Conservation (phyloP, 2,329 filamentous ascomycete genomes). For the Ascochyta clinopodiicola region DNA sequence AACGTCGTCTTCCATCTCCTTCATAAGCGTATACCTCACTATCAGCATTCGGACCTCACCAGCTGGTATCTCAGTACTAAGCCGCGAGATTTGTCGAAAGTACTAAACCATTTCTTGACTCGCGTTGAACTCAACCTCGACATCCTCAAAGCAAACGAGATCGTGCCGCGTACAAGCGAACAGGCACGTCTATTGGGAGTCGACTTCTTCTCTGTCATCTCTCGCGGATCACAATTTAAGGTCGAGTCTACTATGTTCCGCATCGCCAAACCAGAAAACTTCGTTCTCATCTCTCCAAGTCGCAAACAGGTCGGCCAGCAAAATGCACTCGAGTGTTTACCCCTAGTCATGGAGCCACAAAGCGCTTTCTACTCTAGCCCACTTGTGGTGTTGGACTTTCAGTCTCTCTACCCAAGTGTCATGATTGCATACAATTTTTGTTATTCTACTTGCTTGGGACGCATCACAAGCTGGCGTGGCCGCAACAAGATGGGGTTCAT, state of each 20-base stretch:
- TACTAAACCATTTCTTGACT: constrained; percentile 78
- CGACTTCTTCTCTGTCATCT: constrained; percentile 97
- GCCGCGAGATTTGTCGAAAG: constrained; percentile 72
- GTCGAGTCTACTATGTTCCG: constrained; percentile 99
- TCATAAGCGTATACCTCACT: constrained; percentile 87
- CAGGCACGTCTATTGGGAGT: constrained; percentile 91
- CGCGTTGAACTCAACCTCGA: constrained; percentile 85
- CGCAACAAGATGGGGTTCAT: constrained; percentile 93
- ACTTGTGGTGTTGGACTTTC: constrained; percentile 90
- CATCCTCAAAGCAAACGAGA: constrained; percentile 87
- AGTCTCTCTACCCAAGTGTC: constrained; percentile 93
- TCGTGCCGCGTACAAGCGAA: constrained; percentile 88
- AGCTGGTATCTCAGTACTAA: constrained; percentile 78
- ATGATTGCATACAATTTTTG: constrained; percentile 99
- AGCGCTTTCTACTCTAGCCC: constrained; percentile 93
- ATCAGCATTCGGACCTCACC: constrained; percentile 79
- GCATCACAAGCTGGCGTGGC: constrained; percentile 86
- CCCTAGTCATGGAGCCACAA: constrained; percentile 96
- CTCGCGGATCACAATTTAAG: constrained; percentile 95
- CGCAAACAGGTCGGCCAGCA: constrained; percentile 91
- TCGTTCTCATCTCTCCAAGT: constrained; percentile 86
- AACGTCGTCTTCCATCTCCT: constrained; percentile 93
- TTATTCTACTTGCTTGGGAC: constrained; percentile 93
- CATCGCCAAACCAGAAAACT: constrained; percentile 96
- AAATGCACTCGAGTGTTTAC: constrained; percentile 92